Evolutionary conservation across 768 basidiomycete species (phyloP), one percentile per base, ranked within the genome.

Genomic region (Calvatia gigantea): DNA sequence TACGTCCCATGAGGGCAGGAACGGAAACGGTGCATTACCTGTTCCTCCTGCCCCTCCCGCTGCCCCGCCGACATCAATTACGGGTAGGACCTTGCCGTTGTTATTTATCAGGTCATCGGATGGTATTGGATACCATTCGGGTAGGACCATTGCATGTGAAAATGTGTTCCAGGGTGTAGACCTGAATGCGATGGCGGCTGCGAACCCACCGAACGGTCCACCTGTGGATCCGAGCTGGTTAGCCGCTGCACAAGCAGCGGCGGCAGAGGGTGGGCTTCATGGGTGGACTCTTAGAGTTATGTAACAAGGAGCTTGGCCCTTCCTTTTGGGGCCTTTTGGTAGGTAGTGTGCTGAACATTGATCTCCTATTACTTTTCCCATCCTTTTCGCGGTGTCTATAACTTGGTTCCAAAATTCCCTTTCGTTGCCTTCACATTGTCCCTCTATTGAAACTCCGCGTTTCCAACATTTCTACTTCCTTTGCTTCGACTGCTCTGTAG

Each of bases 101-200:
- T 67, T 94, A 35, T 93, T 94, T 66, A 91, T 94, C 55, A 84
- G 91, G 29, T 75, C 86, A 14, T 81, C 75, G 38, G 91, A 94
- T 62, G 90, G 92, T n/a, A 84, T 93, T 28, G 91, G 91, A 3
- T 94, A 92, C 67, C 89, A 92, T 67, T 92, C 92, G 19, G 91
- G 91, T 33, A 82, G 90, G 59, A 89, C 87, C 39, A 84, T 94
- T 56, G 80, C 89, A 15, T 89, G 88, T 65, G 91, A 93, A 67
- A 89, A 89, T 64, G 80, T 89, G 15, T 89, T 90, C 69, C 83
- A 86, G 63, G 69, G 75, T 14, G 79, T 91, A 70, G 85, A 88
- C 64, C 73, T 91, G 46, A 74, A 76, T 29, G 74, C 70, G 23
- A 77, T 85, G 64, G 46, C 54, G 38, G 68, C 68, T 3, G 77